phyloP scores from a whole-genome alignment of 129 eudicot genomes.

The Escallonia herrerae region DNA sequence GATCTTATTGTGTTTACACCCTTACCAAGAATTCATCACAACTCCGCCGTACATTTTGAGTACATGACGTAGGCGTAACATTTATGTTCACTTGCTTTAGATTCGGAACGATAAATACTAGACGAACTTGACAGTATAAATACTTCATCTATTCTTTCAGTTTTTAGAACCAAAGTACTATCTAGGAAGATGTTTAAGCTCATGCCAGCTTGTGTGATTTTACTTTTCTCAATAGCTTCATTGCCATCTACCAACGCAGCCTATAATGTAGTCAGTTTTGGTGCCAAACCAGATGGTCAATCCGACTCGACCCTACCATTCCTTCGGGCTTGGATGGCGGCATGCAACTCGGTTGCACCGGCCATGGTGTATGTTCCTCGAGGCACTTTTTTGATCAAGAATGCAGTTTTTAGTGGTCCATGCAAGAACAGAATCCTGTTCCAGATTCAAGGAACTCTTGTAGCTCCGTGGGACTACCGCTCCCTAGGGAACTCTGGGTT shows the following conservation, averaged over 20 bases:
- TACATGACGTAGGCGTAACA: neutral
- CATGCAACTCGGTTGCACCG: slow-evolving; percentile 27
- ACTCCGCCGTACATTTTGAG: neutral
- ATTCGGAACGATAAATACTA: neutral
- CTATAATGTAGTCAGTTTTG: slow-evolving; percentile 54
- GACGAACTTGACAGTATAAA: neutral
- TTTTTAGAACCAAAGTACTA: neutral
- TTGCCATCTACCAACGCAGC: slow-evolving; percentile 26
- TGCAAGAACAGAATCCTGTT: slow-evolving; percentile 38
- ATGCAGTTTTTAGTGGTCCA: slow-evolving; percentile 51
- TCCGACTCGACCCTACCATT: slow-evolving; percentile 50
- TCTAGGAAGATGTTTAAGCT: neutral
- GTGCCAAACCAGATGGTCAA: slow-evolving; percentile 51
- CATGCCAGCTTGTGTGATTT: neutral
- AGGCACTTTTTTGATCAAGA: slow-evolving; percentile 40
- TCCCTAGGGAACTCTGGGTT: slow-evolving; percentile 48
- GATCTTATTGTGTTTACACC: neutral
- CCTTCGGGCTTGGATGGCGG: slow-evolving; percentile 42
- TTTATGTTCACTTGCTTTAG: neutral
- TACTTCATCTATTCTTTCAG: neutral
- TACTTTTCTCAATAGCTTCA: neutral
- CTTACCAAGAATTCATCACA: neutral
- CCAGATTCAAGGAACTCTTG: slow-evolving; percentile 47
- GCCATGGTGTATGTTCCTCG: slow-evolving; percentile 46
- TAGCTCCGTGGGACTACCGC: slow-evolving; percentile 49